Base-by-base conservation (phyloP, 805 yeast genomes). In the Candida lessepsii region DNA sequence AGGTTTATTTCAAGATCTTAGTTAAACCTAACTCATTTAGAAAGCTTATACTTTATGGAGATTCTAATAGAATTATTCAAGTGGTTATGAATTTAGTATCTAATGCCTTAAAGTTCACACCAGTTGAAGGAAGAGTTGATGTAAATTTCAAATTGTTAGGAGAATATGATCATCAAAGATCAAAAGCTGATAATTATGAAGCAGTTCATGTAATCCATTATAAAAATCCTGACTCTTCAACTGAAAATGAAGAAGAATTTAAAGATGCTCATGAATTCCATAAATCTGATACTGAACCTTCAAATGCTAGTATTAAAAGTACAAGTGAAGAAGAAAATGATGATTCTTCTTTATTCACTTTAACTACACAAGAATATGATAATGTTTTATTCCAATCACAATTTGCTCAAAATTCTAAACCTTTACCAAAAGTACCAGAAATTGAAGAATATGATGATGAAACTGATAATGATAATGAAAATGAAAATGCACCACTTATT, bases 61-160 rank as follows among this genome's bases (percentile, higher is more conserved):
- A 91, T 61, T 80, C 93, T 7, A 89, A 88, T 60, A 71, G 98
- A 56, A 86, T 93, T 29, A 78, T 87, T 41, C 99, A 91, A 60
- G 83, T 93, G 36, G 81, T 91, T 5, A 89, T 91, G 90, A 93
- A 93, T 54, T 68, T 93, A 40, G 93, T 91, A 8, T 83, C 95
- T 13, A 91, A 93, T 61, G 81, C 96, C 0, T 68, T 93, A 52
- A 93, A 93, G 58, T 93, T 93, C 53, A 90, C 98, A 0, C 96
- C 96, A 0, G 84, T 81, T 13, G 86, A 87, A 44, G 98, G 97
- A 2, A 73, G 76, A 11, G 95, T 90, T 9, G 72, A 73, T 20
- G 86, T 87, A 7, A 57, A 70, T 1, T 75, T 84, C 47, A 75
- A 70, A 46, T 58, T 83, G n/a, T 40, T 83, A 14, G 93, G 93